Evolutionary conservation across 257 asterid genomes (phyloP).

Genomic region (Petrea volubilis): DNA sequence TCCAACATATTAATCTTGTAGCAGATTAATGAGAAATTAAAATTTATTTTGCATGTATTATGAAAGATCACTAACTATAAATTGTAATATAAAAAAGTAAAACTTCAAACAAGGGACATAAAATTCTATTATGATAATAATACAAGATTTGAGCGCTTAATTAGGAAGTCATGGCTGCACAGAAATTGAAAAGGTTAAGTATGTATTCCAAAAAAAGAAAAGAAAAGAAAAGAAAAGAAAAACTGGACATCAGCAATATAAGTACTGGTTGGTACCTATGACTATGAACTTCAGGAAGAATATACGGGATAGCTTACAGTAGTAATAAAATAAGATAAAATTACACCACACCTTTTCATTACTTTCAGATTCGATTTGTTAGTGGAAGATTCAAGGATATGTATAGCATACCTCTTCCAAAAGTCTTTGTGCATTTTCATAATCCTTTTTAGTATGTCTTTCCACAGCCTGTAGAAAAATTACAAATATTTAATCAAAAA

Average conservation of each 20-base stretch:
- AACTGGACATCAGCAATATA: background rate
- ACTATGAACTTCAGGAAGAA: background rate
- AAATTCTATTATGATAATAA: background rate
- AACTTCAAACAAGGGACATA: too few relatives aligned
- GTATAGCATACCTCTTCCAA: conserved; percentile 55
- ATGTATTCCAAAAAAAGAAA: background rate
- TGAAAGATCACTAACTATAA: too few relatives aligned
- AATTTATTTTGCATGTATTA: too few relatives aligned
- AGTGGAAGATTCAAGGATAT: conserved; percentile 16
- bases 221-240: background rate
- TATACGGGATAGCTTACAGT: background rate
- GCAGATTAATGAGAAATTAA: background rate
- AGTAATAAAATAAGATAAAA: background rate
- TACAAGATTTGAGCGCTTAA: background rate
- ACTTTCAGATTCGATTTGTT: background rate
- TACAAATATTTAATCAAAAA: conserved; percentile 12
- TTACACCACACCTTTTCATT: background rate
- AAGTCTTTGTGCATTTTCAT: conserved; percentile 39
- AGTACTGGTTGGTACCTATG: background rate
- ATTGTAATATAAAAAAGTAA: too few relatives aligned
- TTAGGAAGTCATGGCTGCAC: background rate
- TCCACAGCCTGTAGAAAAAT: conserved; percentile 59
- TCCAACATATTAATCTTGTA: too few relatives aligned
- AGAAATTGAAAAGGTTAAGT: background rate
- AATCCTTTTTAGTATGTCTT: conserved; percentile 47